phyloP scores from a whole-genome alignment of 75 land plant species.

The Ceratopteris richardii region DNA sequence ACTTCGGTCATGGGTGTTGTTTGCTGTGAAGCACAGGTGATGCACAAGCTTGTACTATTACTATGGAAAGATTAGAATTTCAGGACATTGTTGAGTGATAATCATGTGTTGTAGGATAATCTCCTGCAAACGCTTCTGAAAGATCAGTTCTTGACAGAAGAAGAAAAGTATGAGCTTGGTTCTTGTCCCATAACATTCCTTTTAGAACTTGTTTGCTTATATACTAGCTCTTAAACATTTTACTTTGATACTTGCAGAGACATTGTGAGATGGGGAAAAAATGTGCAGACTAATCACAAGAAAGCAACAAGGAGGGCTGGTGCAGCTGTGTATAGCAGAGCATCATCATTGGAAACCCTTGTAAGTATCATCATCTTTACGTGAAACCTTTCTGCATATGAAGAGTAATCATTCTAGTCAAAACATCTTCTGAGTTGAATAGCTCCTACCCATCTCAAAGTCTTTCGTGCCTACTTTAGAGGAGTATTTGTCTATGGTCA shows the following conservation, averaged over 20 bases:
- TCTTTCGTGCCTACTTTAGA: too few species aligned
- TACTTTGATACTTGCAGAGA: constrained; percentile 34
- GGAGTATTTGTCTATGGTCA: too few species aligned
- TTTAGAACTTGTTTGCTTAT: neutral
- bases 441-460: too few species aligned
- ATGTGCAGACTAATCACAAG: constrained; percentile 63
- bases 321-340: constrained; percentile 75
- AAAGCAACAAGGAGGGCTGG: constrained; percentile 78
- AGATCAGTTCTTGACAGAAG: constrained; percentile 53
- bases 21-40: constrained; percentile 96
- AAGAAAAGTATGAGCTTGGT: constrained; percentile 41
- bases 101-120: constrained; percentile 88
- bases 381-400: neutral
- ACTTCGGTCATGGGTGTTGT: constrained; percentile 80
- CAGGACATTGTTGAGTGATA: too few species aligned
- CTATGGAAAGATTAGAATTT: too few species aligned
- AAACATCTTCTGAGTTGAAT: neutral
- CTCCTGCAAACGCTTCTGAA: constrained; percentile 66
- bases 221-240: too few species aligned
- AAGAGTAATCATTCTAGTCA: neutral
- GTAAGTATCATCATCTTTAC: constrained; percentile 26
- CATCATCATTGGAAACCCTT: constrained; percentile 94
- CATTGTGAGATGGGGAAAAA: constrained; percentile 90
- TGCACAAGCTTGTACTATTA: too few species aligned
- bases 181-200: neutral